Conservation (phyloP, 2,329 filamentous ascomycete genomes). For the Pseudopithomyces chartarum region DNA sequence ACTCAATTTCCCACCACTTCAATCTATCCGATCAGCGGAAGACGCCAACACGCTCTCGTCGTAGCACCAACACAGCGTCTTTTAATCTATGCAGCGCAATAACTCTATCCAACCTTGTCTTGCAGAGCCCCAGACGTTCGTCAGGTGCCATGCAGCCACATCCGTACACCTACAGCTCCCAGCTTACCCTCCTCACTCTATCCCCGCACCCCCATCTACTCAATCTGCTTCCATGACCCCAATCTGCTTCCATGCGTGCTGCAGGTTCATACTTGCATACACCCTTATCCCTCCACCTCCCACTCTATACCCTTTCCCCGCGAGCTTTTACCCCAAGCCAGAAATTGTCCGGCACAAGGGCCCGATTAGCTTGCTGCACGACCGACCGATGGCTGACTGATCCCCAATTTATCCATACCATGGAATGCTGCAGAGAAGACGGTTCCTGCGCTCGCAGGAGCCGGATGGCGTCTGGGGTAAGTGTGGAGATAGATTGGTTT, state of each 20-base stretch:
- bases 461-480: slow-evolving; percentile 19
- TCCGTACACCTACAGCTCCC: background rate
- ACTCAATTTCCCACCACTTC: slow-evolving; percentile 10
- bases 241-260: slow-evolving; percentile 3
- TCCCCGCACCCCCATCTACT: background rate
- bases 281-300: background rate
- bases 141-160: slow-evolving; percentile 11
- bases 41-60: slow-evolving; percentile 3
- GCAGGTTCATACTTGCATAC: background rate
- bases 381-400: background rate
- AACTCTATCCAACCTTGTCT: slow-evolving; percentile 36
- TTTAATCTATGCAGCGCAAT: slow-evolving; percentile 25
- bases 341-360: slow-evolving; percentile 7
- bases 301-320: slow-evolving; percentile 21
- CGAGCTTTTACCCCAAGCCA: slow-evolving; percentile 13
- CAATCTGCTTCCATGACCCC: background rate
- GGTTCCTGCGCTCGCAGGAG: slow-evolving; percentile 28
- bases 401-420: slow-evolving; percentile 7
- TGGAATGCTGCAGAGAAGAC: slow-evolving; percentile 16
- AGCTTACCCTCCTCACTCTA: background rate
- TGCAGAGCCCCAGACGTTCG: slow-evolving; percentile 16
- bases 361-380: background rate
- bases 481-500: slow-evolving; percentile 22
- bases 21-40: slow-evolving; percentile 21
- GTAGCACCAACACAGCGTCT: slow-evolving; percentile 13